Percentiles rank a stretch among this genome's conserved stretches.
Conservation (phyloP, 73 alveolate genomes). For the Paramecium sexaurelia region DNA sequence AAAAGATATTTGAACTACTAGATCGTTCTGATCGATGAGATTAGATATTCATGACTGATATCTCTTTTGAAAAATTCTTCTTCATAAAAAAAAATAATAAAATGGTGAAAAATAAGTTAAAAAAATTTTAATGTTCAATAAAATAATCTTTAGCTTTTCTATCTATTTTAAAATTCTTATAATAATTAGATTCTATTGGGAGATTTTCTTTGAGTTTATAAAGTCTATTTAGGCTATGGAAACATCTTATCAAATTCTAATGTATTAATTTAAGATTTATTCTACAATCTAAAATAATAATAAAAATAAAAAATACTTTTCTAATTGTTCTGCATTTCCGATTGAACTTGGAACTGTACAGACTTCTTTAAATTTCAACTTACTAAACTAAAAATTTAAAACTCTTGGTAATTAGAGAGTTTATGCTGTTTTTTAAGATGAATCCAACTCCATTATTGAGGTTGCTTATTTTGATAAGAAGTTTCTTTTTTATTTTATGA, state of each 20-base stretch:
- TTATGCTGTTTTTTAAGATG: background rate
- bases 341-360: background rate
- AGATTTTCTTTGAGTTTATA: background rate
- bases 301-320: background rate
- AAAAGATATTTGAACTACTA: background rate
- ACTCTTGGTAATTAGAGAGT: background rate
- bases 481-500: background rate
- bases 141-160: background rate
- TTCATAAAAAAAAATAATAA: background rate
- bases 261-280: background rate
- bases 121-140: background rate
- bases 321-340: background rate
- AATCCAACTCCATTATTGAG: background rate
- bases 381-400: conserved; percentile 3
- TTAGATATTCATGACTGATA: background rate
- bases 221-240: background rate
- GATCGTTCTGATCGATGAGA: background rate
- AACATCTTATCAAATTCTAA: background rate
- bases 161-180: background rate
- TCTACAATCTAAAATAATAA: background rate
- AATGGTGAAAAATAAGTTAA: background rate
- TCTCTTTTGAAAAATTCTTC: background rate
- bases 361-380: background rate
- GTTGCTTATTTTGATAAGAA: background rate
- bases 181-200: background rate